Evolutionary conservation across 1,139 yeast species (phyloP).

Genomic region (Geotrichum cucujoidarum): DNA sequence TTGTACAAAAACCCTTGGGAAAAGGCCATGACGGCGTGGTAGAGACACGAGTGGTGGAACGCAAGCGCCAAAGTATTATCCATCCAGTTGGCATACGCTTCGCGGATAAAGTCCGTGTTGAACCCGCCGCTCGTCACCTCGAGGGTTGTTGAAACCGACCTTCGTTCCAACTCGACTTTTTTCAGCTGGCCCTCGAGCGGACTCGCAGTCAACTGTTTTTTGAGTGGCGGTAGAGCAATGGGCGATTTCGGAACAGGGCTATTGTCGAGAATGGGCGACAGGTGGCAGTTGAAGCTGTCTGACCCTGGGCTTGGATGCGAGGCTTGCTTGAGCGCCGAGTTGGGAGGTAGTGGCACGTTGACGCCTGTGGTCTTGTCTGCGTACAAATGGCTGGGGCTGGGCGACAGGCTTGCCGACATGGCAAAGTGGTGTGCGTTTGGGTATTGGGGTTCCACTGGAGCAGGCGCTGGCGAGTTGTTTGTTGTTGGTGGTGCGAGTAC

Average conservation of each 20-base stretch:
- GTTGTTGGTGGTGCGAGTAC: background rate
- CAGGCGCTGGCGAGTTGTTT: background rate
- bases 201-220: background rate
- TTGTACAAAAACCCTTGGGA: conserved; percentile 30
- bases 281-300: conserved; percentile 10
- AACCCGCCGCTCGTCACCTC: conserved; percentile 24
- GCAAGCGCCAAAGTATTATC: conserved; percentile 26
- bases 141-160: background rate
- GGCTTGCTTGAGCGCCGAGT: background rate
- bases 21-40: conserved; percentile 34
- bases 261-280: conserved; percentile 11
- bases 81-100: conserved; percentile 32
- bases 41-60: conserved; percentile 28
- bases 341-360: background rate
- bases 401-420: conserved; percentile 1
- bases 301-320: conserved; percentile 11
- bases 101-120: conserved; percentile 31
- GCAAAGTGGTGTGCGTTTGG: background rate
- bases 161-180: background rate
- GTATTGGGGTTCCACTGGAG: background rate
- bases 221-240: conserved; percentile 5
- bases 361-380: background rate
- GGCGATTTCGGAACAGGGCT: conserved; percentile 2
- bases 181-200: background rate
- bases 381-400: background rate